Conservation (phyloP, 139 green algal species). For the Chlamydomonas incerta region DNA sequence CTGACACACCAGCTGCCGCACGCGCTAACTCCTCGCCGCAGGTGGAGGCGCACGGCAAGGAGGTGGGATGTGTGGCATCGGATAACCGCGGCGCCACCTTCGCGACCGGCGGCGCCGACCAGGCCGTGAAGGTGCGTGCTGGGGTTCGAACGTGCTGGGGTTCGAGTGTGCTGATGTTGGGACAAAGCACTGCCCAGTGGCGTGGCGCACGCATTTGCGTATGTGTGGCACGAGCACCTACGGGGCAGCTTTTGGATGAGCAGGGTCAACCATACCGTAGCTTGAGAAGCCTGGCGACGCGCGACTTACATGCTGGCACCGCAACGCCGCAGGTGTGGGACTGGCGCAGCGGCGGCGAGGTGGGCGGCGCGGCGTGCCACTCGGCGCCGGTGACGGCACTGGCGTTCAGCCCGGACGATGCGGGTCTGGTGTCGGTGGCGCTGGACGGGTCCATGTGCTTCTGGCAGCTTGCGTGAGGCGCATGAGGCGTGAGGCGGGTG, state of each 20-base stretch:
- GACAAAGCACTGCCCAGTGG: too few relatives aligned
- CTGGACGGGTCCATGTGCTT: slow-evolving; percentile 8
- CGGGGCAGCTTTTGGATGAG: too few relatives aligned
- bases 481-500: too few relatives aligned
- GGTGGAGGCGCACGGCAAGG: slow-evolving; percentile 23
- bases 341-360: slow-evolving; percentile 9
- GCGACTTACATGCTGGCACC: too few relatives aligned
- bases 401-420: slow-evolving; percentile 17
- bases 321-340: slow-evolving; percentile 56
- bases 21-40: not conserved
- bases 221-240: too few relatives aligned
- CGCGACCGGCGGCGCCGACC: slow-evolving; percentile 24
- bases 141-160: too few relatives aligned
- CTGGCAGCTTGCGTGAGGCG: slow-evolving; percentile 26
- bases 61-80: slow-evolving; percentile 11
- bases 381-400: slow-evolving; percentile 18
- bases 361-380: not conserved
- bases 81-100: slow-evolving; percentile 5
- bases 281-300: not conserved
- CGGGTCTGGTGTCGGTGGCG: slow-evolving; percentile 22
- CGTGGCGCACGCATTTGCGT: too few relatives aligned
- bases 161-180: too few relatives aligned
- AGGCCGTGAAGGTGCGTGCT: not conserved
- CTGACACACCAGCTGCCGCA: too few relatives aligned
- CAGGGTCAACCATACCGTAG: too few relatives aligned